Evolutionary conservation across 495 filamentous ascomycete species (phyloP), one percentile per base, ranked within the genome.

Genomic region (Xylaria cubensis): DNA sequence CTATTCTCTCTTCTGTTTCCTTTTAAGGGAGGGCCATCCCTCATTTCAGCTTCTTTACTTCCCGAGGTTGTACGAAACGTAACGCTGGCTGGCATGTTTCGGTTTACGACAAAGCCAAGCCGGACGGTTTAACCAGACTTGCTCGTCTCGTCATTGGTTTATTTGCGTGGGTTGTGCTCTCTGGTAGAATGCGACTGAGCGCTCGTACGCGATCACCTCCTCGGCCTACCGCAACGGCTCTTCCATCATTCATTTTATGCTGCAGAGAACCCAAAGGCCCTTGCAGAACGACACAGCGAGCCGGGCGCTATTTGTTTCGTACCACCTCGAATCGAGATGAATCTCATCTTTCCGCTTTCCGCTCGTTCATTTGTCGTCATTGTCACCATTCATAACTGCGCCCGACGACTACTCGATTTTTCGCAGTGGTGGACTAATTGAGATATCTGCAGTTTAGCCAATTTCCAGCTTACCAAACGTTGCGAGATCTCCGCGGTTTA

Each of bases 191-290:
- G 67, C 67, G 29, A 70, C 67, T 63, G 42, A 44, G n/a, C 24
- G 64, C 58, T 46, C 42, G 24, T 53, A 42, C 68, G 46, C 68
- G 39, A 42, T 42, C 50, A 64, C 56, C 69, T 58, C 69, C 29
- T 64, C 34, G 59, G 58, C 59, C 59, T 64, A 71, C 69, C 69
- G 51, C 50, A 13, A 21, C 44, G 13, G 39, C 17, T 32, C 26
- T 46, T 32, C 36, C 26, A 19, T 53, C 48, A 24, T 29, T 53
- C 48, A 24, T 29, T 42, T 46, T 36, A 36, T 48, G n/a, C 69
- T 44, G 50, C 69, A 64, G 69, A 71, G 69, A 44, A 64, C 61
- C 34, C 59, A 71, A 71, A 71, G 69, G 69, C 69, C 69, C 69
- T 71, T 71, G 69, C 69, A 71, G 69, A 56, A 46, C 5, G 46